These are phyloP conservation scores for Trypanosoma platydactyli DNA, from an alignment of 208 protist species.

Conservation along the genomic window DNA sequence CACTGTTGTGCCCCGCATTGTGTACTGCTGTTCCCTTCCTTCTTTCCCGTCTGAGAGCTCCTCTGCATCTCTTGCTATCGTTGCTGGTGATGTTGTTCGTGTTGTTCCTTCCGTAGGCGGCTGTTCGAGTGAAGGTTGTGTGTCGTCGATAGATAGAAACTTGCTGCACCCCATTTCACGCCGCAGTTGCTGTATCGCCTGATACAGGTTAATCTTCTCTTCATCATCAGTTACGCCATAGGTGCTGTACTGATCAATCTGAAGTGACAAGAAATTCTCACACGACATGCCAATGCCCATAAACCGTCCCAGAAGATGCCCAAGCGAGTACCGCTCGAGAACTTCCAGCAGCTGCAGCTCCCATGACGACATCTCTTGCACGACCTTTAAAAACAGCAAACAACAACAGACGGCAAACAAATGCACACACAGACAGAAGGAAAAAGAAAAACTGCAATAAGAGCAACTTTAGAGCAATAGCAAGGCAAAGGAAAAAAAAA, in stretches of 20 bases:
- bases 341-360: constrained; percentile 21
- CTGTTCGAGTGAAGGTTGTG: neutral
- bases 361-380: constrained; percentile 21
- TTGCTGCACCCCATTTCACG: neutral
- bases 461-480: neutral
- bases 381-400: neutral
- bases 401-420: neutral
- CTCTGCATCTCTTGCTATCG: constrained; percentile 7
- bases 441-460: neutral
- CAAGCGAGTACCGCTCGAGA: constrained; percentile 27
- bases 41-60: constrained; percentile 28
- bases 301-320: constrained; percentile 23
- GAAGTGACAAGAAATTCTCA: constrained; percentile 20
- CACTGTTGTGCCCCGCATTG: constrained; percentile 28
- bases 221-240: constrained; percentile 28
- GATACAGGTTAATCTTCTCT: constrained; percentile 31
- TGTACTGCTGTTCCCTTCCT: constrained; percentile 22
- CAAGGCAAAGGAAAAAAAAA: neutral
- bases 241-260: constrained; percentile 26
- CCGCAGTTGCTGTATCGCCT: constrained; percentile 24
- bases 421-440: neutral
- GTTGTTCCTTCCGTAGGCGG: no score
- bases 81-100: neutral
- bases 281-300: constrained; percentile 27
- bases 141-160: neutral